Conservation (phyloP, 1,284 basidiomycete species). For the Moniliophthora roreri region DNA sequence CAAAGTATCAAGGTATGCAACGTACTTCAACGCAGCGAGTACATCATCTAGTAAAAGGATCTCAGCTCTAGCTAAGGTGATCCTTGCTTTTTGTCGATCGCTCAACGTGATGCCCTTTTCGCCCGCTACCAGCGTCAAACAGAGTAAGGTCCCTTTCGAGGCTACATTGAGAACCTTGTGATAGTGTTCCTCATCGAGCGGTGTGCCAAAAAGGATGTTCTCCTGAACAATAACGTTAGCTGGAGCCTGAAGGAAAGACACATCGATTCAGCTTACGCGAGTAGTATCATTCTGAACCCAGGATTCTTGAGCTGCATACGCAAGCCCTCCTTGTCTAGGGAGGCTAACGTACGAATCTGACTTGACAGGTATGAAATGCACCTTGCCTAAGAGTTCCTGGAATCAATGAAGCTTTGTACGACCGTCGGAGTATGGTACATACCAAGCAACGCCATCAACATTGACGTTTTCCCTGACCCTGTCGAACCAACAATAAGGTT, state of each 20-base stretch:
- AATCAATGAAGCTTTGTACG: too few relatives aligned
- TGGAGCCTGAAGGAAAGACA: too few relatives aligned
- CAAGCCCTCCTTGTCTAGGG: constrained; percentile 63
- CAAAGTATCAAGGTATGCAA: neutral
- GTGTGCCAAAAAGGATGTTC: constrained; percentile 83
- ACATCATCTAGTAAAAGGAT: constrained; percentile 57
- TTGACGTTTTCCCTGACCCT: constrained; percentile 44
- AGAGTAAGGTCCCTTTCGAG: constrained; percentile 48
- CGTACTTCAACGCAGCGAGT: constrained; percentile 36
- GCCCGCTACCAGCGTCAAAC: constrained; percentile 69
- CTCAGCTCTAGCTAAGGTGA: constrained; percentile 59
- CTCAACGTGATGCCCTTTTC: constrained; percentile 44
- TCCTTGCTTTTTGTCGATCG: constrained; percentile 72
- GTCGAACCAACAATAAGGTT: constrained; percentile 69
- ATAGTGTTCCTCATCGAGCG: constrained; percentile 73
- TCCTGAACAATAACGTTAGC: too few relatives aligned
- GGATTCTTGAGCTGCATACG: constrained; percentile 78
- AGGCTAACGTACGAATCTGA: constrained; percentile 65
- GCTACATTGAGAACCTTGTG: constrained; percentile 61
- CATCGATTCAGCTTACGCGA: constrained; percentile 21
- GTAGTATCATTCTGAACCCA: constrained; percentile 67
- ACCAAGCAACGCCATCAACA: constrained; percentile 60
- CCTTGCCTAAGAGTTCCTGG: constrained; percentile 40
- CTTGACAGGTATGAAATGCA: constrained; percentile 60
- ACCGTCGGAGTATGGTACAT: neutral